phyloP scores from a whole-genome alignment of 169 alveolate genomes.

The Toxoplasma gondii region DNA sequence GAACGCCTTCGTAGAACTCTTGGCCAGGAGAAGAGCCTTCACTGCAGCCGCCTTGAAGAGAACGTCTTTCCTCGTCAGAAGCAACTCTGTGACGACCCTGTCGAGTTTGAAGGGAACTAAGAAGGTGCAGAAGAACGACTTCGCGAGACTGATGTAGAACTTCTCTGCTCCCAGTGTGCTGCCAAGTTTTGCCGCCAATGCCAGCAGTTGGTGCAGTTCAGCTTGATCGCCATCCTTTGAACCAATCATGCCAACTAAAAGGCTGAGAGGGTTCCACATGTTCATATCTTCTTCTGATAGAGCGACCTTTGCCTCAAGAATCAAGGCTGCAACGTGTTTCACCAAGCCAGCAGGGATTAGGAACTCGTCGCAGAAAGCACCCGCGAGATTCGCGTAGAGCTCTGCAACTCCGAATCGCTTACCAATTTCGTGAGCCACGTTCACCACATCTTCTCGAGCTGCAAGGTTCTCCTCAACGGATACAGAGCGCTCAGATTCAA shows the following conservation, averaged over 20 bases:
- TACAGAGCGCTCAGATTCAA: background rate
- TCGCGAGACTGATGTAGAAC: constrained; percentile 14
- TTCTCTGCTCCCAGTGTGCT: background rate
- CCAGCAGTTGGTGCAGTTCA: background rate
- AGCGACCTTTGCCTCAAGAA: background rate
- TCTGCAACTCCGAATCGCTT: constrained; percentile 2
- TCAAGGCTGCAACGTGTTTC: background rate
- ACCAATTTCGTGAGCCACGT: constrained; percentile 2
- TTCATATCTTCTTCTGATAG: background rate
- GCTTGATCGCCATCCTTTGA: background rate
- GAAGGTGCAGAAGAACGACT: background rate
- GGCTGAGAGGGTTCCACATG: background rate
- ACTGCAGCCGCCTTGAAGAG: constrained; percentile 11
- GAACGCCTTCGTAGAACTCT: background rate
- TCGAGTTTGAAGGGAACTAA: constrained; percentile 22
- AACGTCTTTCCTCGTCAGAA: background rate
- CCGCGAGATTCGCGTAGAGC: constrained; percentile 33
- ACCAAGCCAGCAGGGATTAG: constrained; percentile 13
- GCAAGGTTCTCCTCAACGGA: background rate
- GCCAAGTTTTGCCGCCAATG: background rate
- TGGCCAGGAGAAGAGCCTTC: background rate
- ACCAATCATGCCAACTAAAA: background rate
- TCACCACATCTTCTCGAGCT: background rate
- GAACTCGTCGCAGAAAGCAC: constrained; percentile 24
- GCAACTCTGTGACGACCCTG: background rate